These are phyloP conservation scores for Betula pendula DNA, from an alignment of 306 rosid genomes.

Conservation along the genomic window DNA sequence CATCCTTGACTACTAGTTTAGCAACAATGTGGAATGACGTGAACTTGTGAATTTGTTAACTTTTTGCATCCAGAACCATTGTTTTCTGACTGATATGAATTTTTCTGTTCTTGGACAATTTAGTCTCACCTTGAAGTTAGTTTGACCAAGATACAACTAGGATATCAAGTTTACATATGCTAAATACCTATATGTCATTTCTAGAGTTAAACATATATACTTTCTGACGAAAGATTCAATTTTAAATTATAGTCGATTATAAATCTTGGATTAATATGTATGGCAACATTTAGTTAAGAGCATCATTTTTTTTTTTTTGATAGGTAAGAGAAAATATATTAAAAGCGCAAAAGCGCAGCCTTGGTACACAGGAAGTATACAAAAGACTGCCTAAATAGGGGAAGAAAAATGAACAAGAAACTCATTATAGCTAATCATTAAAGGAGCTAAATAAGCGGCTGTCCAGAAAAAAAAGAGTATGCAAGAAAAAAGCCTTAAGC, in stretches of 20 bases:
- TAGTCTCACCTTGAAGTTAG: background rate
- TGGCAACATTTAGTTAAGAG: background rate
- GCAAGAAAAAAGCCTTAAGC: too few species aligned
- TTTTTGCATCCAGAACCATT: slow-evolving; percentile 1
- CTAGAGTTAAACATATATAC: background rate
- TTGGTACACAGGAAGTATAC: too few species aligned
- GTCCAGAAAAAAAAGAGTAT: too few species aligned
- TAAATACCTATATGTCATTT: background rate
- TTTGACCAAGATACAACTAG: background rate
- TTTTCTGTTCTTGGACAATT: background rate
- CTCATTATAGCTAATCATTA: too few species aligned
- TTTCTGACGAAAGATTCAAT: background rate
- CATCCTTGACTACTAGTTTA: slow-evolving; percentile 16
- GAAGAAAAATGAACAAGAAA: too few species aligned
- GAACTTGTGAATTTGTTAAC: slow-evolving; percentile 16
- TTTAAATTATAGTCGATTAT: background rate
- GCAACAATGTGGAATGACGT: slow-evolving; percentile 10
- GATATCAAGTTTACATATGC: background rate
- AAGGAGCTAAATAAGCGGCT: too few species aligned
- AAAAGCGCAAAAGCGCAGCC: too few species aligned
- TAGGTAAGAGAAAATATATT: too few species aligned
- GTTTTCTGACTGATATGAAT: background rate
- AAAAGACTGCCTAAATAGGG: too few species aligned
- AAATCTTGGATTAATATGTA: background rate
- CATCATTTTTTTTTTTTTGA: too few species aligned